phyloP scores from a whole-genome alignment of 2,329 filamentous ascomycete genomes.

The Albophoma yamanashiensis region DNA sequence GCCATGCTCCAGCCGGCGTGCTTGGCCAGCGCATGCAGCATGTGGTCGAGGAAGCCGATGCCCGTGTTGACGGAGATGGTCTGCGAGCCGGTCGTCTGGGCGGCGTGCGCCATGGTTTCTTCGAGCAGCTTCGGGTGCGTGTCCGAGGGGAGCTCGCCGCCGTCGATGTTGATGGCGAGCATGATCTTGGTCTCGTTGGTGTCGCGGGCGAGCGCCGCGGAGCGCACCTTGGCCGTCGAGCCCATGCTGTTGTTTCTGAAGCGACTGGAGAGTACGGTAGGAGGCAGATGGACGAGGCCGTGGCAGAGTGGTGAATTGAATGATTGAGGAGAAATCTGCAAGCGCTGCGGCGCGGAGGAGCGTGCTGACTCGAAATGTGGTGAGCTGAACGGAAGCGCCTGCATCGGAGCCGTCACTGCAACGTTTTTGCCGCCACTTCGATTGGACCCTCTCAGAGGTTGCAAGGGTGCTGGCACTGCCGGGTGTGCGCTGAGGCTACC shows the following conservation, averaged over 20 bases:
- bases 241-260: slow-evolving; percentile 10
- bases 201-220: slow-evolving; percentile 70
- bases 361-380: neutral
- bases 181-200: slow-evolving; percentile 99
- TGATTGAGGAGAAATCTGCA: neutral
- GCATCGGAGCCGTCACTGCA: slow-evolving; percentile 13
- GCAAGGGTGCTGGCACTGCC: neutral
- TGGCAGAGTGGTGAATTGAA: neutral
- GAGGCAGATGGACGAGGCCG: neutral
- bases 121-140: slow-evolving; percentile 46
- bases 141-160: slow-evolving; percentile 62
- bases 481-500: neutral
- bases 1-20: slow-evolving; percentile 90
- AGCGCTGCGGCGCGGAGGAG: neutral
- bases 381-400: slow-evolving; percentile 8
- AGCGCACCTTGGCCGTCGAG: slow-evolving; percentile 37
- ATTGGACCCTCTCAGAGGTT: neutral
- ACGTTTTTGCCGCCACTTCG: slow-evolving; percentile 9
- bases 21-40: slow-evolving; percentile 94
- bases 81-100: slow-evolving; percentile 75
- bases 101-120: slow-evolving; percentile 57
- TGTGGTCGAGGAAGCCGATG: slow-evolving; percentile 97
- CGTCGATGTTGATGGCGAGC: slow-evolving; percentile 85
- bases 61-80: slow-evolving; percentile 82
- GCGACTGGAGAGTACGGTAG: neutral